Evolutionary conservation across 441 rosid species (phyloP).

Genomic region (Aleurites moluccanus): DNA sequence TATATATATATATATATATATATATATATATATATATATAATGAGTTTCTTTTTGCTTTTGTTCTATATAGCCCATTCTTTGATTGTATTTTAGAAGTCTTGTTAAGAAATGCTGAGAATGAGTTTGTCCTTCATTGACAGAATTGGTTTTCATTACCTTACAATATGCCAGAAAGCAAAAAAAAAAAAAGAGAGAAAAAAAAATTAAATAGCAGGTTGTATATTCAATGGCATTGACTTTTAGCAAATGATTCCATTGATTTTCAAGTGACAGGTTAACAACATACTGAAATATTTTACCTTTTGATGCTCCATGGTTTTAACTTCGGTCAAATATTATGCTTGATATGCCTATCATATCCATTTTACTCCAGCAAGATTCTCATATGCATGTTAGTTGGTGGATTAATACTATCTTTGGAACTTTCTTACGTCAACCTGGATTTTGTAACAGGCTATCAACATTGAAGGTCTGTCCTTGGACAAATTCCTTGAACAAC

Average conservation of each 20-base stretch:
- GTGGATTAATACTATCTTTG: background rate
- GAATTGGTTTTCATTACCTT: background rate
- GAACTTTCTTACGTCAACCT: slow-evolving; percentile 3
- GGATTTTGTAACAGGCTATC: slow-evolving; percentile 54
- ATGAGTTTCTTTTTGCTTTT: background rate
- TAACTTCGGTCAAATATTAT: background rate
- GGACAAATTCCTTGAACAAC: slow-evolving; percentile 87
- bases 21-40: too few species aligned
- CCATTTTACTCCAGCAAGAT: background rate
- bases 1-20: too few species aligned
- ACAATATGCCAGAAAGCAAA: background rate
- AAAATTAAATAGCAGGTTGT: background rate
- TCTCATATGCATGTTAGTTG: background rate
- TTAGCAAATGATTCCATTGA: background rate
- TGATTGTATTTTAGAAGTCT: too few species aligned
- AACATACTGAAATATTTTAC: background rate
- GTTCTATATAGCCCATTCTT: background rate
- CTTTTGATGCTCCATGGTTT: background rate
- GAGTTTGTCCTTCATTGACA: background rate
- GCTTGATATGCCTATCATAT: background rate
- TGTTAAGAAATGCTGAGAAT: background rate
- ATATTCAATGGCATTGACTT: too few species aligned
- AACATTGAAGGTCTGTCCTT: slow-evolving; percentile 78
- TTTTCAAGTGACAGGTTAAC: background rate
- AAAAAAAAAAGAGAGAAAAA: too few species aligned